phyloP scores from a whole-genome alignment of 2,329 filamentous ascomycete species.

The Sphaerostilbella broomeana region DNA sequence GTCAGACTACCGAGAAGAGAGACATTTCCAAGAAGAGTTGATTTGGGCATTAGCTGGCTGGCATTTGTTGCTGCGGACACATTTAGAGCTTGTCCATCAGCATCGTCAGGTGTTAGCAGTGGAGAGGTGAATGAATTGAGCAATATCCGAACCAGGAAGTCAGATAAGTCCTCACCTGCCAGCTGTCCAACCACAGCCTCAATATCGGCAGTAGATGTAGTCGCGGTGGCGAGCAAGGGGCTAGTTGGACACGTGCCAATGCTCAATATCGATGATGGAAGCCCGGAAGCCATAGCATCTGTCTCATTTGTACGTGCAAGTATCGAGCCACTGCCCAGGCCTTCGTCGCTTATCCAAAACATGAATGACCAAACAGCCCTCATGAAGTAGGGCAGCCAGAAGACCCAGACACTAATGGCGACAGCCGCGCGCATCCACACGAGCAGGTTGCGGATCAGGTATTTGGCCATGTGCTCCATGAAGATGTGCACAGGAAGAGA shows the following conservation, averaged over 20 bases:
- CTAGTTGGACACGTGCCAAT: constrained; percentile 29
- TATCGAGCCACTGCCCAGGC: constrained; percentile 36
- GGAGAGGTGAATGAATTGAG: constrained; percentile 25
- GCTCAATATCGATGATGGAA: constrained; percentile 22
- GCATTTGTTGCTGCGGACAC: not conserved
- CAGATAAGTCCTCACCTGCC: constrained; percentile 26
- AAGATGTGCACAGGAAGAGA: constrained; percentile 77
- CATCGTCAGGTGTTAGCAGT: constrained; percentile 12
- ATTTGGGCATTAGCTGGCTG: constrained; percentile 15
- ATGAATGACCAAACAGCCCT: constrained; percentile 86
- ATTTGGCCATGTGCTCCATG: constrained; percentile 66
- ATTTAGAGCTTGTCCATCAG: not conserved
- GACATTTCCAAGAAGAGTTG: constrained; percentile 51
- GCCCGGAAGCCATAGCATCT: constrained; percentile 20
- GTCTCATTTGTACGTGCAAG: constrained; percentile 16
- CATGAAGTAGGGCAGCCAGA: constrained; percentile 83
- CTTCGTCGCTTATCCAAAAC: constrained; percentile 90
- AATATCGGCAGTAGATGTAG: constrained; percentile 26
- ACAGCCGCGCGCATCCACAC: constrained; percentile 73
- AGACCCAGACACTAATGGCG: constrained; percentile 82
- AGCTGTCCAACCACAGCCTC: constrained; percentile 25
- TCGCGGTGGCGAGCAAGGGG: constrained; percentile 28
- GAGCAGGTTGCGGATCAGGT: constrained; percentile 63
- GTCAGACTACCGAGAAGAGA: constrained; percentile 56
- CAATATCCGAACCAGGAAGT: constrained; percentile 26